These are phyloP conservation scores for Mentha longifolia DNA, from an alignment of 257 asterid genomes.

Conservation along the genomic window DNA sequence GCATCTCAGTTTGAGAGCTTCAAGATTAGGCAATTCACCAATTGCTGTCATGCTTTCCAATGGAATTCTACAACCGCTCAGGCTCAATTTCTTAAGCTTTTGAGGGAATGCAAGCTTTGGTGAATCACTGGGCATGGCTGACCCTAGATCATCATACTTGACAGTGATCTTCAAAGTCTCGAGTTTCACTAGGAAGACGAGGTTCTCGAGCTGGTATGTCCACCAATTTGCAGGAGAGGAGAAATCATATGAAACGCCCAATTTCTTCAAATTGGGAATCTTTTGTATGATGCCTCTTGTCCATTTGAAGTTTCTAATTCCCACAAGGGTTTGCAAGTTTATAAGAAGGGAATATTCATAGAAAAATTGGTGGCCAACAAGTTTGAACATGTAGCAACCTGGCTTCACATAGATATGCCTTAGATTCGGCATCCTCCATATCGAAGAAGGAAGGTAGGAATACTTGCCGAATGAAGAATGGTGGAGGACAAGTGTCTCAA, in stretches of 20 bases:
- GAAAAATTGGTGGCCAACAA: background rate
- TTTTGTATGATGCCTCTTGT: background rate
- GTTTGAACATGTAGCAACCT: background rate
- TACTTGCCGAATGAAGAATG: too few relatives aligned
- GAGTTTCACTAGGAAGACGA: conserved; percentile 20
- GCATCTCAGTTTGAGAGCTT: conserved; percentile 21
- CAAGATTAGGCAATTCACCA: conserved; percentile 30
- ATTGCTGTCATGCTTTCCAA: conserved; percentile 25
- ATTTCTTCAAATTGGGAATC: conserved; percentile 20
- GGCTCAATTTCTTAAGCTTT: conserved; percentile 13
- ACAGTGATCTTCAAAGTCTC: conserved; percentile 19
- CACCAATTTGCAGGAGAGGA: conserved; percentile 10
- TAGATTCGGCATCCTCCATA: too few relatives aligned
- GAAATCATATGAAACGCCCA: conserved; percentile 8
- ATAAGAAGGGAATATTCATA: background rate
- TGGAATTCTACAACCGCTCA: conserved; percentile 6
- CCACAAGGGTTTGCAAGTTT: conserved; percentile 26
- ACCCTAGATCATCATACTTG: background rate
- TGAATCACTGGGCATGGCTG: background rate
- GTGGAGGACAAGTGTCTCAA: too few relatives aligned
- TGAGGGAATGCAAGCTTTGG: conserved; percentile 17
- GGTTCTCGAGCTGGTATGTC: background rate
- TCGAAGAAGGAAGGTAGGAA: too few relatives aligned
- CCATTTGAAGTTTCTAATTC: conserved; percentile 6
- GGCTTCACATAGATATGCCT: too few relatives aligned